phyloP scores from a whole-genome alignment of 1,284 basidiomycete species.

The Cutaneotrichosporon sp. region DNA sequence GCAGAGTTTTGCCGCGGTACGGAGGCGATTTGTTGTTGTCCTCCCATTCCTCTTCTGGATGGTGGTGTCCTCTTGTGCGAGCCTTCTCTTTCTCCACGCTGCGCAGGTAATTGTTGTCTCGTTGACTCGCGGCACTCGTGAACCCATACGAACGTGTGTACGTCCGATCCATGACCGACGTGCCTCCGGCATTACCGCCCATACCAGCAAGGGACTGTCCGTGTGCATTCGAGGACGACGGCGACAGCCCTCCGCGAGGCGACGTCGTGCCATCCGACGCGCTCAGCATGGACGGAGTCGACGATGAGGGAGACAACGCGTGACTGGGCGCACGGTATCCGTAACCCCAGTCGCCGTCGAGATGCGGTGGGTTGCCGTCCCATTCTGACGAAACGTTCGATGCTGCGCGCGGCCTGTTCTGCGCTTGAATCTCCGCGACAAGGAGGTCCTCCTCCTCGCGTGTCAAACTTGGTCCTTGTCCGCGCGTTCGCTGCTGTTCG shows the following conservation, averaged over 20 bases:
- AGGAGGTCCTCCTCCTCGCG: constrained; percentile 44
- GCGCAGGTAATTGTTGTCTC: constrained; percentile 38
- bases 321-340: too few relatives aligned
- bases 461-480: constrained; percentile 35
- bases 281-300: not conserved
- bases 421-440: constrained; percentile 4
- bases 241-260: constrained; percentile 2
- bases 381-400: constrained; percentile 18
- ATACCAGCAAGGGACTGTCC: not conserved
- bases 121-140: constrained; percentile 30
- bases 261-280: constrained; percentile 8
- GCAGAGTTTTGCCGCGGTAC: not conserved
- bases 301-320: not conserved
- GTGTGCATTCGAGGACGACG: not conserved
- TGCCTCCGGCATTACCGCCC: too few relatives aligned
- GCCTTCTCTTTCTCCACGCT: constrained; percentile 25
- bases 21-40: not conserved
- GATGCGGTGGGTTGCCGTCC: constrained; percentile 32
- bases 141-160: constrained; percentile 38
- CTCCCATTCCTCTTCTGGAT: not conserved
- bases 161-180: constrained; percentile 3
- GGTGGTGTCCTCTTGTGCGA: constrained; percentile 5
- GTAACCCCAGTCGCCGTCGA: constrained; percentile 11
- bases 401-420: not conserved
- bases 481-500: constrained; percentile 36